Evolutionary conservation across 371 early-diverging fungal species (phyloP), one percentile per base, ranked within the genome.

Genomic region (Rhizopus microsporus): DNA sequence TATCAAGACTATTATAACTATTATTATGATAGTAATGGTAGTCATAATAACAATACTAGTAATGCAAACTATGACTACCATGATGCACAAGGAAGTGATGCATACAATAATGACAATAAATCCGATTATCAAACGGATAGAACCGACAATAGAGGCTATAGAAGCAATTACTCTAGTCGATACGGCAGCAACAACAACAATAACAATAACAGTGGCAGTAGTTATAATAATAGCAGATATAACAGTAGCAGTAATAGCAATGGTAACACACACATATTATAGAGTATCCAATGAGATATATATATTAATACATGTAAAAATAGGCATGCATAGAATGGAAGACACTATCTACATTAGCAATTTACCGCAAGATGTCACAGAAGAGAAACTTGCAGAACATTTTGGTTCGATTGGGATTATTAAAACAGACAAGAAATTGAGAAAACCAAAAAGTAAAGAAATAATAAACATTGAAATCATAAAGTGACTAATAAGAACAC

Each of bases 331-430:
- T 42, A 80, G 67, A 57, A 77, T 74, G 46, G 71, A 77, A 6
- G 90, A 89, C 51, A 88, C 90, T 0, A 68, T 89, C 31, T 89
- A 88, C 60, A 83, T 89, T 57, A 82, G 78, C 33, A 83, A 83
- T 38, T 65, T 84, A 13, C 76, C 75, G 34, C 70, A 80, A 46
- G 78, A 76, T 13, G 71, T 76, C 16, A 81, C 88, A 5, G 90
- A 86, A 60, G 77, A 77, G n/a, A 80, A 80, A 35, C 68, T 89
- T 17, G 79, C 75, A 33, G 78, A 81, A 8, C 77, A 72, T 56
- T 89, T 89, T 69, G 81, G 82, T 9, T 75, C 82, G 17, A 85
- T 89, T 62, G 90, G 90, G n/a, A 74, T 85, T 29, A 82, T 89
- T 59, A 89, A 88, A 72, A 81, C 66, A 3, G 88, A 89, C 69